Evolutionary conservation across 495 filamentous ascomycete species (phyloP), one percentile per base, ranked within the genome.

Genomic region (Corynascus novoguineensis): DNA sequence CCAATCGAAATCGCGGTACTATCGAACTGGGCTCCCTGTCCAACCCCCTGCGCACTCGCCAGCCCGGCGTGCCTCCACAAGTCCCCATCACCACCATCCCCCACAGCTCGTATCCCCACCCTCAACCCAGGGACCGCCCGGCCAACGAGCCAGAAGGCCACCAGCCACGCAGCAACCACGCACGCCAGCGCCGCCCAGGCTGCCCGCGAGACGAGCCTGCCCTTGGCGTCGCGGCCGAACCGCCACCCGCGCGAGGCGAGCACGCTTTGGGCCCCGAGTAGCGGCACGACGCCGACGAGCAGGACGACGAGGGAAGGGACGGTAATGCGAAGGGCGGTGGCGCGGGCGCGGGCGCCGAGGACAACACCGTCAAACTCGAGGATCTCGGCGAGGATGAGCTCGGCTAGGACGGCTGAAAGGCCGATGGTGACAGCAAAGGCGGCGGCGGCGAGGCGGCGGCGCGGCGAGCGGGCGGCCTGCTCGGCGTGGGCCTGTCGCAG

Each of bases 311-410:
- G 70, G 21, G 79, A 76, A 5, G 81, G 77, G 29, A 92, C 76
- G 2, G 83, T 86, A n/a, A 83, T 64, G 57, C 80, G 77, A 59
- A 91, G 71, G 32, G 82, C 86, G 19, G 82, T 60, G 5, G 73
- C 74, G 22, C 89, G 76, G 25, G 85, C 86, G 21, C 74, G 70
- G 22, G 81, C 75, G 58, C 85, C 77, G 32, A 90, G 73, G 7
- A 81, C 77, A 55, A 84, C 84, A 14, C 55, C 55, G 21, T 89
- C 73, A 5, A 82, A 76, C 58, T 86, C 86, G n/a, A 84, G 83
- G 48, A 93, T 86, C 68, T 93, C 88, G 59, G 86, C 88, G 14
- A 92, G 71, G 21, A 93, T 84, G 46, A 92, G 65, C 68, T 89
- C 86, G 14, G 80, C 86, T 14, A 93, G 74, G 14, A 91, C 87